Evolutionary conservation across 257 asterid species (phyloP).

Genomic region (Sherardia arvensis): DNA sequence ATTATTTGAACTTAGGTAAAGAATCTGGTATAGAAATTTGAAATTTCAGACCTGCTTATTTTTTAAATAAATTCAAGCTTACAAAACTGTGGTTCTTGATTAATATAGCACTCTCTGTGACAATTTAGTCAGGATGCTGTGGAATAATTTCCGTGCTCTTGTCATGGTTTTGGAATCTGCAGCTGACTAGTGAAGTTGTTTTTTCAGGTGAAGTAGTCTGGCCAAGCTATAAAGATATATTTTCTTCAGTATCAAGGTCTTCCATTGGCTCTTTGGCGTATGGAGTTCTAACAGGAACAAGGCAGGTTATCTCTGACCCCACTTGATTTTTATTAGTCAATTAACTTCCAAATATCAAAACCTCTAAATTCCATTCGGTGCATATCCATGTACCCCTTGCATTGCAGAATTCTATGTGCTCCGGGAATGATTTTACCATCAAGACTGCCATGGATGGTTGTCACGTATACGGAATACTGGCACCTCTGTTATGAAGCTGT

Average conservation of each 20-base stretch:
- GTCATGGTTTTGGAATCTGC: neutral
- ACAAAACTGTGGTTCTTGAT: neutral
- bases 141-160: neutral
- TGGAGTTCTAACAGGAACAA: slow-evolving; percentile 75
- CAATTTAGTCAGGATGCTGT: neutral
- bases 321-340: neutral
- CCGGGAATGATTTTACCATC: slow-evolving; percentile 36
- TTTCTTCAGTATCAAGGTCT: slow-evolving; percentile 50
- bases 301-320: slow-evolving; percentile 23
- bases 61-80: no score
- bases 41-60: neutral
- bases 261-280: slow-evolving; percentile 51
- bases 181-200: slow-evolving; percentile 16
- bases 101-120: neutral
- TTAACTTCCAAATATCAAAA: neutral
- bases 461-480: slow-evolving; percentile 78
- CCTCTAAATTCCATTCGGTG: neutral
- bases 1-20: slow-evolving; percentile 61
- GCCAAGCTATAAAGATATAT: slow-evolving; percentile 46
- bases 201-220: slow-evolving; percentile 64
- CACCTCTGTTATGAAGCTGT: slow-evolving; percentile 51
- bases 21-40: neutral
- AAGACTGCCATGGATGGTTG: slow-evolving; percentile 61
- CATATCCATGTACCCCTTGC: neutral
- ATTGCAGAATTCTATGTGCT: slow-evolving; percentile 46